Base-by-base conservation (phyloP, 78 protist species). In the Thecamonas trahens region DNA sequence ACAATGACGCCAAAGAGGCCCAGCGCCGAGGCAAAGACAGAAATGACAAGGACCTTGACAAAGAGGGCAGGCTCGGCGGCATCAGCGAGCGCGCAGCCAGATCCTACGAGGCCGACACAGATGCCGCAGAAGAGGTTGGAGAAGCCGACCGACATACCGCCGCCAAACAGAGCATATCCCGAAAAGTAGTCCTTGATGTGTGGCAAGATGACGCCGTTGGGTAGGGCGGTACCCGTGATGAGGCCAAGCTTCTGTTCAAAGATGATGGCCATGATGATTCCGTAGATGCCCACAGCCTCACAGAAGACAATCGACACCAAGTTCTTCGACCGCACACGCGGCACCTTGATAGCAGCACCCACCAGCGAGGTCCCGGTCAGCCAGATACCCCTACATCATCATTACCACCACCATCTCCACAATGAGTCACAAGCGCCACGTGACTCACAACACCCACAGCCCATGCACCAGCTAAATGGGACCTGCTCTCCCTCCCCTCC, bases 201-300 rank as follows among this genome's bases (percentile, higher is more conserved):
- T 1, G 65, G 26, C 47, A 52, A 24, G 31, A n/a, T 18, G 35
- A 32, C 31, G 44, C 6, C 24, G 64, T 31, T 0, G 40, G 39
- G 64, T 26, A 9, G 37, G 26, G 22, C 26, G n/a, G 2, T 29
- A 28, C 20, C 31, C 24, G 52, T 35, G 42, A 1, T 0, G 60
- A 47, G 4, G 26, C 2, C 17, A 13, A 61, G 0, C 59, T 75
- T 71, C 40, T 22, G 54, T 3, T 61, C 40, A 61, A 77, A 53
- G 47, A 97, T 90, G 70, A 97, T 96, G 34, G 98, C 90, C 73
- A 94, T 70, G 79, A 97, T 95, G 66, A 97, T 87, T n/a, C 99
- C 99, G 79, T 95, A 95, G 60, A 97, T 95, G 65, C 98, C 98
- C 8, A 92, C 95, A 24, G 99, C 99, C 74, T 97, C 99, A 73